Base-by-base conservation (phyloP, 2,329 filamentous ascomycete species). In the Ceratocystis eucalypticola region DNA sequence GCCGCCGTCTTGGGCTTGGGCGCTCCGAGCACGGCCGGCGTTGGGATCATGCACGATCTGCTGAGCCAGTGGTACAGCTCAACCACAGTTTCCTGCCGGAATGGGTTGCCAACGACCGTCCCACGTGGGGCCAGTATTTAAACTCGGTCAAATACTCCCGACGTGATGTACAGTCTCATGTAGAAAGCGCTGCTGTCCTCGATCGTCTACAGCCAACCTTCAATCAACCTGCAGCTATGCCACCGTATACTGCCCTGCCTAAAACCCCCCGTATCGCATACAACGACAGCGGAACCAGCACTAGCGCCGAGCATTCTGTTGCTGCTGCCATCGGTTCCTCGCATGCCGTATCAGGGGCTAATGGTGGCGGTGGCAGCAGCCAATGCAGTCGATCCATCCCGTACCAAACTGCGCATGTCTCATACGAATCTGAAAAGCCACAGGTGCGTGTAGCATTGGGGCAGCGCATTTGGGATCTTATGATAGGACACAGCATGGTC, bases 401-500 rank as follows among this genome's bases (percentile, higher is more conserved):
- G 3, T 41, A 48, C n/a, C 37, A 41, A 28, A 15, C 20, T 5
- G 48, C 22, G 48, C 65, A 65, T 15, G 44, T 64, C 59, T 48
- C 66, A 4, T 68, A 53, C 48, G 66, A 65, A 5, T 63, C 66
- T 2, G 66, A 68, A 28, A 70, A 72, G 33, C 72, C 73, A 46
- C 72, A 69, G 62, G 72, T 73, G 46, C 71, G 74, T 1, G 69
- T 73, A 25, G 71, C 72, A 6, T 70, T 79, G 8, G 78, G 76
- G 69, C 83, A 84, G 72, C 82, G 85, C 66, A 75, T 88, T 63
- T 88, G 88, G 80, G 81, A 82, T 65, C 82, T 84, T 46, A 79
- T 95, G 33, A 80, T 96, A 72, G 86, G 87, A 67, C 91, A 92
- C 72, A 88, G 91, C 12, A 86, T 96, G 70, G 88, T 96, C 0